Conservation (phyloP, 768 basidiomycete genomes). For the Kwoniella pini region DNA sequence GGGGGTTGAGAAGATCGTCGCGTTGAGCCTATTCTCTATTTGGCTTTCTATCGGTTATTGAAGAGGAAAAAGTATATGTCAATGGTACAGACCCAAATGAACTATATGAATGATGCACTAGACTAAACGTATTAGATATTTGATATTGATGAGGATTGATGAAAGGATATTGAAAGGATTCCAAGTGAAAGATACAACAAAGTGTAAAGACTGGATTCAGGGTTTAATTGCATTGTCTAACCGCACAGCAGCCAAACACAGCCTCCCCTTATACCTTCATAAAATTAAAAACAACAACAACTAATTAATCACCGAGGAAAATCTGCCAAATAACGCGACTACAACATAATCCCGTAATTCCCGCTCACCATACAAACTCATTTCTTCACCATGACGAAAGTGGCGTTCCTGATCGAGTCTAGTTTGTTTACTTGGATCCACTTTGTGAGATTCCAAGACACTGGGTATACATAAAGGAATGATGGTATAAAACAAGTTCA, state of each 20-base stretch:
- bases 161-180: neutral
- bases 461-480: too few species aligned
- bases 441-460: too few species aligned
- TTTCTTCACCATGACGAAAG: constrained; percentile 5
- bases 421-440: neutral
- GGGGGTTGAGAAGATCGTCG: neutral
- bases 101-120: too few species aligned
- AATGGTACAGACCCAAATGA: too few species aligned
- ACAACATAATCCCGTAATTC: neutral
- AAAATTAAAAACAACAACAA: neutral
- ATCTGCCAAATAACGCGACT: constrained; percentile 22
- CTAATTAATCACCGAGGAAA: neutral
- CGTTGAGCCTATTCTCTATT: neutral
- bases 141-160: neutral
- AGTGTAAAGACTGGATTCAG: neutral
- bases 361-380: neutral
- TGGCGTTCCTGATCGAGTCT: constrained; percentile 5
- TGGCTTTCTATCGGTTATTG: neutral
- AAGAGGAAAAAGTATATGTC: neutral
- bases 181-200: neutral
- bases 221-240: neutral
- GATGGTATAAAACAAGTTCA: too few species aligned
- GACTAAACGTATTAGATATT: neutral
- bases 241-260: neutral
- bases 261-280: neutral